Conservation (phyloP, 2,329 filamentous ascomycete species). For the Apiospora phragmitis region DNA sequence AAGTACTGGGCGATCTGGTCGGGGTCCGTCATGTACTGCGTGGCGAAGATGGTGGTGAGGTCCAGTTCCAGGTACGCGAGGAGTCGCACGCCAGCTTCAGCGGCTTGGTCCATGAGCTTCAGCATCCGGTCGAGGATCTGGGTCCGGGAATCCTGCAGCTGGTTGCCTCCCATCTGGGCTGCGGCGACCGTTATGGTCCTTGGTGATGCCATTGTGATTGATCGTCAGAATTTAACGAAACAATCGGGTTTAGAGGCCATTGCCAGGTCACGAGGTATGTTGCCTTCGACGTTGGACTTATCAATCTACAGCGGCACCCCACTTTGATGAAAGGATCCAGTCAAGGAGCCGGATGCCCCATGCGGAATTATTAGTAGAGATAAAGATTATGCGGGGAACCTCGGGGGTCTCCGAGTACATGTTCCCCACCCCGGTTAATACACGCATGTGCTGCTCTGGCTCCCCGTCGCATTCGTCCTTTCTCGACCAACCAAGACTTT, state of each 20-base stretch:
- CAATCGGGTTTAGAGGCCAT: background rate
- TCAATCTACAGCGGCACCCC: background rate
- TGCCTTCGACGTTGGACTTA: background rate
- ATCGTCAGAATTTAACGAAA: background rate
- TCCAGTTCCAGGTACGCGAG: conserved; percentile 56
- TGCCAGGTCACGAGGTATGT: background rate
- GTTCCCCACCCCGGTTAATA: background rate
- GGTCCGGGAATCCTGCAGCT: conserved; percentile 39
- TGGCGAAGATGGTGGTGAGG: conserved; percentile 58
- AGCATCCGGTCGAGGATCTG: conserved; percentile 50
- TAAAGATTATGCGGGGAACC: background rate
- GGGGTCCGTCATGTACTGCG: conserved; percentile 46
- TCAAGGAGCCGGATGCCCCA: conserved; percentile 8
- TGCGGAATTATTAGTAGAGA: conserved; percentile 25
- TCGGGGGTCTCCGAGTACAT: background rate
- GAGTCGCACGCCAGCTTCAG: conserved; percentile 44
- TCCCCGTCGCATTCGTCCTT: background rate
- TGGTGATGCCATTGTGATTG: background rate
- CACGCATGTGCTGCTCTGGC: background rate
- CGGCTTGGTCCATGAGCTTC: conserved; percentile 46
- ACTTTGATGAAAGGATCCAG: background rate
- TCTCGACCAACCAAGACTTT: background rate
- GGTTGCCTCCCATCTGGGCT: conserved; percentile 52
- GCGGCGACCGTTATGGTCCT: conserved; percentile 46
- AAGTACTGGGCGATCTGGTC: conserved; percentile 49